Conservation (phyloP, 1,139 yeast genomes). For the Suhomyces coccinellae region DNA sequence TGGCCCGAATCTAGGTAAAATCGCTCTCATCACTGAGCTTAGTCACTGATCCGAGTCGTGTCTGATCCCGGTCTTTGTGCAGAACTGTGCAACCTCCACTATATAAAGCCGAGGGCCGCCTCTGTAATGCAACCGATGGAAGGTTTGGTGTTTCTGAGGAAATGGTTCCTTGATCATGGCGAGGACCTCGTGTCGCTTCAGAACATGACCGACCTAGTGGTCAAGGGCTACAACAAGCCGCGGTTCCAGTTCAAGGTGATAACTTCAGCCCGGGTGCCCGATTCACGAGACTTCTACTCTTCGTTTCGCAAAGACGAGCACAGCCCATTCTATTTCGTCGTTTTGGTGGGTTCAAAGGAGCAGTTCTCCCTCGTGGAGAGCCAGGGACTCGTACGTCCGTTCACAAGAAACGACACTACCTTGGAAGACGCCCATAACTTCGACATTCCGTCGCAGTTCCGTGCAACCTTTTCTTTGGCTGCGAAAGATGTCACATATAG, state of each 20-base stretch:
- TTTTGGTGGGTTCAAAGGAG: slow-evolving; percentile 32
- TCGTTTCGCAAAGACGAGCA: slow-evolving; percentile 24
- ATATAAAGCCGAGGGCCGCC: too few relatives aligned
- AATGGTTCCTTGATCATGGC: slow-evolving; percentile 1
- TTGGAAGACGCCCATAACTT: slow-evolving; percentile 25
- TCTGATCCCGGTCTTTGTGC: too few relatives aligned
- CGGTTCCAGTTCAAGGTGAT: slow-evolving; percentile 46
- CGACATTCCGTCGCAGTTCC: slow-evolving; percentile 29
- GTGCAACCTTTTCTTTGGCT: not conserved
- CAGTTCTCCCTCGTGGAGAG: slow-evolving; percentile 17
- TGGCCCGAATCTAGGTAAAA: too few relatives aligned
- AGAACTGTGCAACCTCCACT: too few relatives aligned
- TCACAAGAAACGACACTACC: slow-evolving; percentile 13
- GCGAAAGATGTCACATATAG: not conserved
- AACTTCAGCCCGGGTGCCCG: slow-evolving; percentile 32
- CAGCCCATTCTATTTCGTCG: slow-evolving; percentile 21
- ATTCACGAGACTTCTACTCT: slow-evolving; percentile 33
- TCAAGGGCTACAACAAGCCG: slow-evolving; percentile 51
- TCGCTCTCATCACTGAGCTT: too few relatives aligned
- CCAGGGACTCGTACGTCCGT: not conserved
- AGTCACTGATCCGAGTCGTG: too few relatives aligned
- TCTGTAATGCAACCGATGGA: not conserved
- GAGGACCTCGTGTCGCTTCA: slow-evolving; percentile 11
- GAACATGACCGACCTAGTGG: slow-evolving; percentile 29
- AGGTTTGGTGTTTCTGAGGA: not conserved